Conservation (phyloP, 2,329 filamentous ascomycete species). For the Clonostachys solani region DNA sequence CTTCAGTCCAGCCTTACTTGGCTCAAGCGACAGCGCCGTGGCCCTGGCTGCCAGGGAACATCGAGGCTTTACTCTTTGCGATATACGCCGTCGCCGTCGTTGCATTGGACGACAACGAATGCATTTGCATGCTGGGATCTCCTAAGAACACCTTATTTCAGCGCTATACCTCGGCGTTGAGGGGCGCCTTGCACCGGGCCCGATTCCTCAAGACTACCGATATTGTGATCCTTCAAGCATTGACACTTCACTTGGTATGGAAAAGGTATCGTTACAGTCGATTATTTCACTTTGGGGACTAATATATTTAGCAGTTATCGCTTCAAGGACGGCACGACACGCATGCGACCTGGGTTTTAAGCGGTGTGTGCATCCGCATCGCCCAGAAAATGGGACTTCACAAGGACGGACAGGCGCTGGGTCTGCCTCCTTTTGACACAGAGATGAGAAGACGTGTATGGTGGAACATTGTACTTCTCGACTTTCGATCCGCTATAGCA, state of each 20-base stretch:
- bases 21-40: slow-evolving; percentile 58
- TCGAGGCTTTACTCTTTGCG: slow-evolving; percentile 59
- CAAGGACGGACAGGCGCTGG: slow-evolving; percentile 52
- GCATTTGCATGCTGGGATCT: slow-evolving; percentile 42
- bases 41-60: slow-evolving; percentile 47
- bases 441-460: slow-evolving; percentile 66
- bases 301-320: slow-evolving; percentile 33
- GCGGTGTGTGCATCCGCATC: slow-evolving; percentile 57
- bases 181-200: slow-evolving; percentile 41
- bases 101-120: slow-evolving; percentile 52
- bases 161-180: slow-evolving; percentile 46
- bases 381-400: slow-evolving; percentile 66
- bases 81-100: slow-evolving; percentile 60
- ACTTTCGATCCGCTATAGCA: slow-evolving; percentile 50
- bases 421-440: slow-evolving; percentile 57
- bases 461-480: slow-evolving; percentile 60
- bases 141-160: slow-evolving; percentile 43
- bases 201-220: slow-evolving; percentile 57
- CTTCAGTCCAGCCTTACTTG: slow-evolving; percentile 61
- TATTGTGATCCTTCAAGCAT: slow-evolving; percentile 54
- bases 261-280: no score
- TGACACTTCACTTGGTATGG: slow-evolving; percentile 51
- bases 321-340: slow-evolving; percentile 54
- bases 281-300: no score
- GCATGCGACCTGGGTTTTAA: slow-evolving; percentile 56